A percentile compares a stretch with the other conserved stretches of the same genome.
phyloP scores from a whole-genome alignment of 345 rosid genomes.

The Leavenworthia alabamica region DNA sequence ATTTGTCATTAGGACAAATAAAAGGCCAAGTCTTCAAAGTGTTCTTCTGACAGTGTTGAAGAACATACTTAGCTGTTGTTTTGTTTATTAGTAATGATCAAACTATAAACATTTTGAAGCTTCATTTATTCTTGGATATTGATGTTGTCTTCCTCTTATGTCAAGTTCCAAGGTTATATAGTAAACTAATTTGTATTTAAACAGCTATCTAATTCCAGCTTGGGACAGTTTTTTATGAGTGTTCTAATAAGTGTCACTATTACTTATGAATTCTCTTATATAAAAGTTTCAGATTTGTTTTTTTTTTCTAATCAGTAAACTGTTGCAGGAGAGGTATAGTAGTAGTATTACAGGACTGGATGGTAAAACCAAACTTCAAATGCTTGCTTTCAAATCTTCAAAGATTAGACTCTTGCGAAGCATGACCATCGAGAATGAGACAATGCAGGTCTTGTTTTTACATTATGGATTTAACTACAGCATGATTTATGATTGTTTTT shows the following conservation, averaged over 20 bases:
- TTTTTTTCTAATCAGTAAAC: background rate
- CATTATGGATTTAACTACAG: too few relatives aligned
- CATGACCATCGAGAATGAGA: constrained; percentile 58
- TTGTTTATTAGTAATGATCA: background rate
- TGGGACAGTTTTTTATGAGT: too few relatives aligned
- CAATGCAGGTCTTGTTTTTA: constrained; percentile 89
- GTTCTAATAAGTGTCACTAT: too few relatives aligned
- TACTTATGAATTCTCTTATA: too few relatives aligned
- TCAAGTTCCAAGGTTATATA: background rate
- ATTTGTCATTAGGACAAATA: too few relatives aligned
- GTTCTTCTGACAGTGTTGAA: too few relatives aligned
- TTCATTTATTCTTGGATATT: too few relatives aligned
- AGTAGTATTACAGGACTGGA: constrained; percentile 52
- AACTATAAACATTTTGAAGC: too few relatives aligned
- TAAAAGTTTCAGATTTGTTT: too few relatives aligned
- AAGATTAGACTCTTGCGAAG: constrained; percentile 70
- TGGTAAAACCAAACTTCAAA: constrained; percentile 49
- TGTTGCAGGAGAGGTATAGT: constrained; percentile 51
- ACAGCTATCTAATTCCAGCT: too few relatives aligned
- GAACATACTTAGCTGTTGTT: constrained; percentile 1
- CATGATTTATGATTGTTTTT: background rate
- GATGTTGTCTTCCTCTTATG: background rate
- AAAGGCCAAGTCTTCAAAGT: too few relatives aligned
- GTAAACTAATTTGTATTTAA: too few relatives aligned
- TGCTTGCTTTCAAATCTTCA: constrained; percentile 69